These are phyloP conservation scores for Pseudozyma flocculosa DNA, from an alignment of 1,284 basidiomycete species.

Conservation along the genomic window DNA sequence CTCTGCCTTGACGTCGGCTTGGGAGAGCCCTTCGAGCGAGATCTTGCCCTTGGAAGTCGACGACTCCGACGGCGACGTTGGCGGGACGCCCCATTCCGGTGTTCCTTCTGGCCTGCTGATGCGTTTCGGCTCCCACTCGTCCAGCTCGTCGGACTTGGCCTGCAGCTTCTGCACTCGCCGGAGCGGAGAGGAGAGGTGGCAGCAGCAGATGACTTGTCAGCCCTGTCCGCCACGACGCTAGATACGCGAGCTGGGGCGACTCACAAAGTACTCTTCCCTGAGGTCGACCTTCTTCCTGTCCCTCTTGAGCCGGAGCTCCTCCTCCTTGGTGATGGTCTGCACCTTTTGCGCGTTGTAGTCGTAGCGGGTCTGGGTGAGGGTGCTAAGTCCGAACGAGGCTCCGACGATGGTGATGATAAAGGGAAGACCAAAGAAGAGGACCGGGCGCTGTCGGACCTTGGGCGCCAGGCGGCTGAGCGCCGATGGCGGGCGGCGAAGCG, in stretches of 20 bases:
- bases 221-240: no score
- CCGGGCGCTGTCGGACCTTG: slow-evolving; percentile 59
- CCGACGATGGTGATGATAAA: slow-evolving; percentile 83
- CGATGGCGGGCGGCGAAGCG: slow-evolving; percentile 21
- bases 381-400: slow-evolving; percentile 79
- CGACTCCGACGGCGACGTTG: no score
- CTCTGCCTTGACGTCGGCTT: slow-evolving; percentile 11
- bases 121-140: slow-evolving; percentile 84
- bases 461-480: slow-evolving; percentile 17
- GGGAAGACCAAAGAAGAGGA: slow-evolving; percentile 75
- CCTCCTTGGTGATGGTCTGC: slow-evolving; percentile 74
- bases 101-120: slow-evolving; percentile 78
- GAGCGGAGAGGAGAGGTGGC: background rate
- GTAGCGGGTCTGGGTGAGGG: slow-evolving; percentile 86
- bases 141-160: slow-evolving; percentile 69
- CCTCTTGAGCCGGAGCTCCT: slow-evolving; percentile 77
- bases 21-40: slow-evolving; percentile 59
- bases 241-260: no score
- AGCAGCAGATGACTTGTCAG: no score
- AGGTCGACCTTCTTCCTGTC: slow-evolving; percentile 86
- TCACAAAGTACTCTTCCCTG: slow-evolving; percentile 82
- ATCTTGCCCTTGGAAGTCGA: slow-evolving; percentile 5
- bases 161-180: slow-evolving; percentile 15
- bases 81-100: slow-evolving; percentile 85
- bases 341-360: slow-evolving; percentile 81